Base-by-base conservation (phyloP, 129 eudicot species). In the Artemisia annua region DNA sequence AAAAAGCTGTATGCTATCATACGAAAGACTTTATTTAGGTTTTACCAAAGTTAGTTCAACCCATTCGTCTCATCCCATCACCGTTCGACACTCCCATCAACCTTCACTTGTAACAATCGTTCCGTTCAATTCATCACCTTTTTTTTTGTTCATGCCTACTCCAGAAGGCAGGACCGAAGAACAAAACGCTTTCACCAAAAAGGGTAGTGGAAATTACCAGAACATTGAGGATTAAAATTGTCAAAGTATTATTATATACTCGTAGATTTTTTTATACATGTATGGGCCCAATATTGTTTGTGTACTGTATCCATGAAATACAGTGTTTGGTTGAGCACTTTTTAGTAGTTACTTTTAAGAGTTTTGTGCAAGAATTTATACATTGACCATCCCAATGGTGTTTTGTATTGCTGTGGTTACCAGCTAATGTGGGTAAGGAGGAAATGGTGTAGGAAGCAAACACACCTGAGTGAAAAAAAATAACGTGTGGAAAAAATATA, bases 111-210 rank as follows among this genome's bases (percentile, higher is more conserved):
- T n/a, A 65, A 26, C 82, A 69, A 63, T 69, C 81, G 83, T 19
- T 84, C 88, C n/a, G n/a, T n/a, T n/a, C n/a, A n/a, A n/a, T 19
- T 81, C 85, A 48, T 78, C 72, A 44, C 69, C 50, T 80, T n/a
- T n/a, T n/a, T n/a, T n/a, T n/a, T n/a, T n/a, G n/a, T n/a, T n/a
- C 75, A 65, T 30, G 68, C 64, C n/a, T n/a, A 52, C 66, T 22
- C 72, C n/a, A 62, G 82, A 67, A 49, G 76, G 73, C 24, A 79
- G n/a, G n/a, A 73, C 12, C 79, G 63, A 63, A 32, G 69, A 69
- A 74, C 63, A 61, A 63, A 58, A 15, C 75, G 63, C n/a, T n/a
- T n/a, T 69, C 80, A 4, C 70, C 84, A n/a, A 48, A 74, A 57
- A 35, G 71, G 75, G 50, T 20, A 80, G 68, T 84, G n/a, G 67